Evolutionary conservation across 441 rosid species (phyloP), one percentile per base, ranked within the genome.

Genomic region (Macaranga tanarius): DNA sequence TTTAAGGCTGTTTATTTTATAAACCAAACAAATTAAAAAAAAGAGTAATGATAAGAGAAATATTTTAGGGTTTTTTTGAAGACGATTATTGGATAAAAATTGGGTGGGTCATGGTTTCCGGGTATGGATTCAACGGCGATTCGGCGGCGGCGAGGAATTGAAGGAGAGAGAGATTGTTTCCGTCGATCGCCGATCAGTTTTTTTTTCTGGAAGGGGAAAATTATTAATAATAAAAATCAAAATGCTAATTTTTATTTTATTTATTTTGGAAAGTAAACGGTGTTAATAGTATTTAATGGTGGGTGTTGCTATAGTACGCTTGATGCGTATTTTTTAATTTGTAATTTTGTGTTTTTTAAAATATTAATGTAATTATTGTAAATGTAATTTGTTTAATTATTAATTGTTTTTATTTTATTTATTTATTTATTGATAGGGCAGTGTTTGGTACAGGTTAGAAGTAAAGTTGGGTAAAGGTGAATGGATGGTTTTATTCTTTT

Each of bases 201-300:
- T 5, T 16, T 52, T 52, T 50, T 50, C n/a, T n/a, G n/a, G 22
- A 19, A 71, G 65, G 73, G 64, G 71, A 81, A 79, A 75, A 65
- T 83, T 76, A 79, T 67, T 77, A 69, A 75, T 74, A 74, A 83
- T 71, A 75, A 81, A 81, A 70, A 80, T 78, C 38, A 31, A 82
- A 70, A 80, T 76, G 78, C 72, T 81, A 84, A 80, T 81, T 86
- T 84, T 83, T n/a, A 40, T 44, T 66, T 47, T 65, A 13, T 84
- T 81, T 77, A 88, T 10, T 50, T 76, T 82, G 77, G 1, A 5
- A 84, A 81, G 93, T 88, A 91, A 93, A 88, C 93, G 87, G 83
- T 77, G 92, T 83, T 89, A 86, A 85, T 88, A 84, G 78, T 84
- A 79, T 82, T 86, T 73, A 85, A 86, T 88, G 77, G 83, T 80